phyloP scores from a whole-genome alignment of 176 grass and related monocot species.

The Ensete glaucum region DNA sequence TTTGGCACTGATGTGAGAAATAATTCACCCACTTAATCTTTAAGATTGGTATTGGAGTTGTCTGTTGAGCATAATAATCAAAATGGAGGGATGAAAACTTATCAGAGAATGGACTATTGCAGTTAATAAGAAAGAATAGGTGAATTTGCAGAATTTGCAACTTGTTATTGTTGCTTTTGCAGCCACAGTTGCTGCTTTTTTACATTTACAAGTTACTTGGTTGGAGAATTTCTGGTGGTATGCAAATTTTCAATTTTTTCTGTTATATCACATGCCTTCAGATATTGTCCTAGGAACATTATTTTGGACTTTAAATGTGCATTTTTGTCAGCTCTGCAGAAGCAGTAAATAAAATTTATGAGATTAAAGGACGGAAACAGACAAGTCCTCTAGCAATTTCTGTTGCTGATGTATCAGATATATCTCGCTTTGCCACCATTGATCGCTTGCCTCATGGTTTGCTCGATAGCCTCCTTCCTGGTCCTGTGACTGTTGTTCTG shows the following conservation, averaged over 20 bases:
- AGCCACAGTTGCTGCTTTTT: too few relatives aligned
- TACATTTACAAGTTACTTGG: not conserved
- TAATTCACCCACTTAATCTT: too few relatives aligned
- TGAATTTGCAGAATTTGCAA: too few relatives aligned
- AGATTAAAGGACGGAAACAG: slow-evolving; percentile 82
- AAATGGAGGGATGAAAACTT: too few relatives aligned
- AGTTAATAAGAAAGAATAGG: too few relatives aligned
- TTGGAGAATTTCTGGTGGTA: not conserved
- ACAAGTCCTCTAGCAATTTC: slow-evolving; percentile 80
- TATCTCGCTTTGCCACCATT: slow-evolving; percentile 63
- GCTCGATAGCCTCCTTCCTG: slow-evolving; percentile 75
- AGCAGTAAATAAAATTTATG: slow-evolving; percentile 76
- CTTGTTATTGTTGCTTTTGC: too few relatives aligned
- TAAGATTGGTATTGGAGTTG: too few relatives aligned
- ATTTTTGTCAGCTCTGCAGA: slow-evolving; percentile 67
- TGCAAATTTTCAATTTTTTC: not conserved
- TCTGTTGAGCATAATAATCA: too few relatives aligned
- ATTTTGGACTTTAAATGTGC: slow-evolving; percentile 16
- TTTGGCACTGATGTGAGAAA: too few relatives aligned
- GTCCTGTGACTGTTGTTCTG: slow-evolving; percentile 79
- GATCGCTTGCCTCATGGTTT: slow-evolving; percentile 74
- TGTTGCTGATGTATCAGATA: slow-evolving; percentile 76
- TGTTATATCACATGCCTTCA: not conserved
- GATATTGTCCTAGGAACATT: not conserved
- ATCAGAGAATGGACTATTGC: too few relatives aligned